A percentile compares a stretch with the other conserved stretches of the same genome.
These are phyloP conservation scores for Zoysia japonica DNA, from an alignment of 176 grass and related monocot genomes.

Conservation along the genomic window DNA sequence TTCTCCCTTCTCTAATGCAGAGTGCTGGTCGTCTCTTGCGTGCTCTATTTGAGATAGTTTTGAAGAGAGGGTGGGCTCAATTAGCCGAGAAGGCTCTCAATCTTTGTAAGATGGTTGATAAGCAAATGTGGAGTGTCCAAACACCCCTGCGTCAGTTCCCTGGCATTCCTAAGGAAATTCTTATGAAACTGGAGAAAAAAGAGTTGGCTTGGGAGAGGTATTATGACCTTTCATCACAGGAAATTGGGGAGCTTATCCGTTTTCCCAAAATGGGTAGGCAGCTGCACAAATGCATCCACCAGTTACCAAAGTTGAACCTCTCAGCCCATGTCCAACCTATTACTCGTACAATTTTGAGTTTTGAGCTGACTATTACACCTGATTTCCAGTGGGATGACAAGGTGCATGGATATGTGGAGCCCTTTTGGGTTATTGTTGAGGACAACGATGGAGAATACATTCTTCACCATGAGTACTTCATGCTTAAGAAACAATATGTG, in stretches of 20 bases:
- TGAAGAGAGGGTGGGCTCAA: constrained; percentile 96
- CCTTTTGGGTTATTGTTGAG: constrained; percentile 99
- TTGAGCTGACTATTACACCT: constrained; percentile 88
- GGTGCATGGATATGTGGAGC: constrained; percentile 91
- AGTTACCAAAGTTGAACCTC: constrained; percentile 88
- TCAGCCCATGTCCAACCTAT: constrained; percentile 94
- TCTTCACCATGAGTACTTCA: constrained; percentile 98
- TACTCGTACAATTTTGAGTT: constrained; percentile 77
- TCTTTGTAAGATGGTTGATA: constrained; percentile 97
- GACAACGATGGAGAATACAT: constrained; percentile 95
- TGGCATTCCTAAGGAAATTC: constrained; percentile 90
- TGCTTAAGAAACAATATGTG: constrained; percentile 92
- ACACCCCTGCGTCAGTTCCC: constrained; percentile 83
- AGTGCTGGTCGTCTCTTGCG: constrained; percentile 85
- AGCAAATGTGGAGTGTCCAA: constrained; percentile 96
- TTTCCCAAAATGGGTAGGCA: constrained; percentile 75
- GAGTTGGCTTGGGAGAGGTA: constrained; percentile 94
- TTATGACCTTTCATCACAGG: constrained; percentile 86
- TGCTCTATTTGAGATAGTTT: constrained; percentile 82
- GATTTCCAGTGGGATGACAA: constrained; percentile 97
- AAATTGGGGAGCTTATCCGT: constrained; percentile 91
- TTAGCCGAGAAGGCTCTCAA: constrained; percentile 89
- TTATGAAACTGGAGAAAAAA: constrained; percentile 97
- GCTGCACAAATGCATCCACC: constrained; percentile 86
- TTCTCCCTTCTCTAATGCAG: constrained; percentile 41